phyloP scores from a whole-genome alignment of 2,329 filamentous ascomycete genomes.

The Trichoderma oligosporum region DNA sequence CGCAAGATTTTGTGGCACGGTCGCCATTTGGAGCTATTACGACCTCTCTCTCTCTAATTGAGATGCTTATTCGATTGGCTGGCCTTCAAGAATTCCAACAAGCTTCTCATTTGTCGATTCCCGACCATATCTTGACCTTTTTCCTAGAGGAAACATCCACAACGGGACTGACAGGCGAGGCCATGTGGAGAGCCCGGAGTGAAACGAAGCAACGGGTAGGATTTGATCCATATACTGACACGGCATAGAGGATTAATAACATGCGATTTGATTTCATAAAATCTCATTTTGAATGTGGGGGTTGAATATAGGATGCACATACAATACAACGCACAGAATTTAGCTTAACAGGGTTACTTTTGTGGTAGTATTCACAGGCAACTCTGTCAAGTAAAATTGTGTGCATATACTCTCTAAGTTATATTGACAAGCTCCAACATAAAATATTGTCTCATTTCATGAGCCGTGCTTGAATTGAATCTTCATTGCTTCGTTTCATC shows the following conservation, averaged over 20 bases:
- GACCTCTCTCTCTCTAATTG: slow-evolving; percentile 68
- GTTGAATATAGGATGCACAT: neutral
- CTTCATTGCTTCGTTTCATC: no score
- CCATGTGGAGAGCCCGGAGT: slow-evolving; percentile 41
- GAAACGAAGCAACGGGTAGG: slow-evolving; percentile 50
- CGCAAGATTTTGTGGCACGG: slow-evolving; percentile 34
- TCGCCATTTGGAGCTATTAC: slow-evolving; percentile 52
- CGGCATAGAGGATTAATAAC: neutral
- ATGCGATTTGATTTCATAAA: neutral
- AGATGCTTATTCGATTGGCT: slow-evolving; percentile 81
- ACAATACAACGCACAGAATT: neutral
- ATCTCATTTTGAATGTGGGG: neutral
- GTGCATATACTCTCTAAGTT: no score
- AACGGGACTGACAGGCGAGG: slow-evolving; percentile 46
- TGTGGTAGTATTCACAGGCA: no score
- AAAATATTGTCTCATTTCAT: no score
- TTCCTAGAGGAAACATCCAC: slow-evolving; percentile 66
- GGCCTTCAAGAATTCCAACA: slow-evolving; percentile 92
- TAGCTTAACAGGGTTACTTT: no score
- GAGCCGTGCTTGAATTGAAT: no score
- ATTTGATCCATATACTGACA: slow-evolving; percentile 55
- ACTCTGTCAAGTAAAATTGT: no score
- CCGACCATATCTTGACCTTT: slow-evolving; percentile 83
- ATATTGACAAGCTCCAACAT: no score
- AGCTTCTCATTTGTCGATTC: slow-evolving; percentile 80